A percentile compares a stretch with the other conserved stretches of the same genome.
phyloP scores from a whole-genome alignment of 306 rosid genomes.

The Comarum palustre region DNA sequence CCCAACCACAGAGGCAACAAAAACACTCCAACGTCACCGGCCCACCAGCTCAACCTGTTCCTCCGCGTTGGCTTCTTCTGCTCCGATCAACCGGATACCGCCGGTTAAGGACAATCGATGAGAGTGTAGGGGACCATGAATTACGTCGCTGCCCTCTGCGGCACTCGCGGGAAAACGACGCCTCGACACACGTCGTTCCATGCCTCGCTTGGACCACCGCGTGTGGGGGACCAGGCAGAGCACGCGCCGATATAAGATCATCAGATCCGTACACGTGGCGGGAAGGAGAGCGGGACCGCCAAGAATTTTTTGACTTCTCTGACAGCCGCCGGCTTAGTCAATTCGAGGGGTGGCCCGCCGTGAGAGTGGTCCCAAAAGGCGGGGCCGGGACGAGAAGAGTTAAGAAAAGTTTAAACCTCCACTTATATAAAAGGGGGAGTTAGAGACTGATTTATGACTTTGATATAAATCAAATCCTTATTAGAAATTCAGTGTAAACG shows the following conservation, averaged over 20 bases:
- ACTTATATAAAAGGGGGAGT: too few species aligned
- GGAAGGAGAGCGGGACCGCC: conserved; percentile 36
- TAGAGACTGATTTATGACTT: too few species aligned
- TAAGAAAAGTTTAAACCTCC: background rate
- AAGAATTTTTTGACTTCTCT: conserved; percentile 39
- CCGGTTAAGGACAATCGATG: conserved; percentile 1
- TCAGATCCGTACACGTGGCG: conserved; percentile 37
- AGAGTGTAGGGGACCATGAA: conserved; percentile 38
- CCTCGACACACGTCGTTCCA: conserved; percentile 39
- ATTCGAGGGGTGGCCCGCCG: conserved; percentile 27
- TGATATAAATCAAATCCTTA: too few species aligned
- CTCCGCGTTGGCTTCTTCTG: background rate
- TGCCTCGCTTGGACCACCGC: conserved; percentile 45
- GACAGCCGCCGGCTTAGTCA: conserved; percentile 75
- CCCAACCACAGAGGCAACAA: background rate
- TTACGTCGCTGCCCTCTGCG: conserved; percentile 41
- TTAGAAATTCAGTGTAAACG: too few species aligned
- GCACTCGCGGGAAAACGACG: conserved; percentile 45
- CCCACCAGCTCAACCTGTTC: background rate
- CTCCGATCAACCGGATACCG: conserved; percentile 1
- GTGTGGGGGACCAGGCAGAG: conserved; percentile 43
- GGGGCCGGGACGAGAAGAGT: conserved; percentile 15
- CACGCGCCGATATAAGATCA: conserved; percentile 38
- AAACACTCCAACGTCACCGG: background rate
- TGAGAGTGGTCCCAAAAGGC: conserved; percentile 23